Conservation (phyloP, 1,284 basidiomycete genomes). For the Ustilago sp. region DNA sequence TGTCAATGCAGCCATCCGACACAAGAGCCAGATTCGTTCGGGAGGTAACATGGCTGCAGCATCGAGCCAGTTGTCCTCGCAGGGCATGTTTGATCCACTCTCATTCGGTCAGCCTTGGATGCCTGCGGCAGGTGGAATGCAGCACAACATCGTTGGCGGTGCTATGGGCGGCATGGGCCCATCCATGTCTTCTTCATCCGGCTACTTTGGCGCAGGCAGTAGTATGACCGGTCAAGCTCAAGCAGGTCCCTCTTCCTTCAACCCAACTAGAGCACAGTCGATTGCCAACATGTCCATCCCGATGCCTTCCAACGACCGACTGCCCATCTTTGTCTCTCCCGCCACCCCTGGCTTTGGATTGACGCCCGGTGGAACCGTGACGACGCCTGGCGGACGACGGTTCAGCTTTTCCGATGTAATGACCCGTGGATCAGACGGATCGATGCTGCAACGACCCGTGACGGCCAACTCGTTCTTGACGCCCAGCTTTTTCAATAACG, state of each 20-base stretch:
- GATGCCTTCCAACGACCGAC: constrained; percentile 33
- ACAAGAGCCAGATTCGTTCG: constrained; percentile 26
- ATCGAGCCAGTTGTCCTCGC: neutral
- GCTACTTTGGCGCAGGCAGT: constrained; percentile 3
- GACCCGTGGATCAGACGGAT: constrained; percentile 10
- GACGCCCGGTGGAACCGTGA: constrained; percentile 33
- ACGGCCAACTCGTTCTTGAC: constrained; percentile 30
- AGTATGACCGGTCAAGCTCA: neutral
- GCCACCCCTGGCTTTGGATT: constrained; percentile 36
- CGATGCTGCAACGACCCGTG: constrained; percentile 25
- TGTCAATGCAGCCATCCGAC: constrained; percentile 40
- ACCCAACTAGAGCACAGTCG: constrained; percentile 18
- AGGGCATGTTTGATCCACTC: constrained; percentile 9
- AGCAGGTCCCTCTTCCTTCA: neutral
- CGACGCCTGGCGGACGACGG: constrained; percentile 43
- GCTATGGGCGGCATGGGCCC: neutral
- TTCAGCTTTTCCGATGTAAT: constrained; percentile 50
- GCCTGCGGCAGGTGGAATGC: constrained; percentile 7
- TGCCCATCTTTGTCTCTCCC: constrained; percentile 38
- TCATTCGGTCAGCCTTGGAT: constrained; percentile 16
- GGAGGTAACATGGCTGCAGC: neutral
- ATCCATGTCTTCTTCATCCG: neutral
- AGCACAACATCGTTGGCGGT: constrained; percentile 7
- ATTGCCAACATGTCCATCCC: constrained; percentile 41
- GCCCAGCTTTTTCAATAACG: constrained; percentile 18